Base-by-base conservation (phyloP, 2,329 filamentous ascomycete species). In the Pseudogymnoascus sp. region DNA sequence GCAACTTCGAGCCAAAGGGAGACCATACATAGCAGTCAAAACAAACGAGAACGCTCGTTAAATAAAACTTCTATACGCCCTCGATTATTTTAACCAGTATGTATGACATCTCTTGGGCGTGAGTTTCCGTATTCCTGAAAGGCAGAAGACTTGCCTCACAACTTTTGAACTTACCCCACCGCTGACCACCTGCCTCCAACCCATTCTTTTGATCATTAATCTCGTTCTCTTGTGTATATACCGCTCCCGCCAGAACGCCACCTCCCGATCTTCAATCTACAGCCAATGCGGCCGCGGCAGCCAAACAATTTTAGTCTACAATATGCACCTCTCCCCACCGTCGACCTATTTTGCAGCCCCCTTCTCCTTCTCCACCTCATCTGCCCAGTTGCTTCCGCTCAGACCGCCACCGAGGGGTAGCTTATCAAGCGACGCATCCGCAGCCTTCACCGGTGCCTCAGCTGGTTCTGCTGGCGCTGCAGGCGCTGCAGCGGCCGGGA, bases 251-350 rank as follows among this genome's bases (percentile, higher is more conserved):
- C n/a, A 50, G 43, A 50, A 50, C 43, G 43, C 43, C 43, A 18
- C 2, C n/a, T 9, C n/a, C 25, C 43, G n/a, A 20, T 6, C 22
- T 58, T 25, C 43, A 50, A 50, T 71, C 69, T 58, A 70, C 69
- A 1, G 69, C 69, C 68, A 68, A 70, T 37, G 70, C 67, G 8
- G 62, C 64, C 9, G 63, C 61, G n/a, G 63, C 14, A 59, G 58
- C 37, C 22, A 59, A 38, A 28, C 30, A 50, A 9, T 16, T 28
- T 25, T 47, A 33, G 16, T 36, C 58, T 54, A 47, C 16, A 35
- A 41, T 47, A 28, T 22, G 39, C 22, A 36, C 5, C 18, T 25
- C 8, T 16, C 50, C 18, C 61, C 28, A 66, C 65, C 18, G 50
- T 59, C 11, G 47, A 41, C 9, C 37, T 50, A 36, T 39, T 37